Percentiles rank a stretch among this genome's conserved stretches.
phyloP scores from a whole-genome alignment of 176 grass and related monocot species.

The Microstegium vimineum region DNA sequence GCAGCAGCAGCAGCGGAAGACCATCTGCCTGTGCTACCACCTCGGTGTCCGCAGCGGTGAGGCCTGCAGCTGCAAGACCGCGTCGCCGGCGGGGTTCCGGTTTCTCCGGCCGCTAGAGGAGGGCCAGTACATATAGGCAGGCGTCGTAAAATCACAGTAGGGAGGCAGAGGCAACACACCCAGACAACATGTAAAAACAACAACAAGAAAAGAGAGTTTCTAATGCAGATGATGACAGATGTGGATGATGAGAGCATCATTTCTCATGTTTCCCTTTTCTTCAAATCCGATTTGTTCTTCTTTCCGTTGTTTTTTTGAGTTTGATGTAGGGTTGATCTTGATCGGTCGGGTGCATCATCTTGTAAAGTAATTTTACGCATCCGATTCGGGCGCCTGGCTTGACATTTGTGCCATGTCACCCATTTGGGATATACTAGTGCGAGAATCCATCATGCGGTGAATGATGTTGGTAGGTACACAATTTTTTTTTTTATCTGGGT shows the following conservation, averaged over 20 bases:
- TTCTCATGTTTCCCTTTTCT: slow-evolving; percentile 16
- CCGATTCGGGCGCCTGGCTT: not conserved
- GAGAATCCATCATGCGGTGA: too few relatives aligned
- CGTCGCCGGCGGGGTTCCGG: slow-evolving; percentile 41
- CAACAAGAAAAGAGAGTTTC: slow-evolving; percentile 17
- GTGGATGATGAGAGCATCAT: slow-evolving; percentile 26
- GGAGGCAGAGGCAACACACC: not conserved
- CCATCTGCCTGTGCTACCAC: slow-evolving; percentile 71
- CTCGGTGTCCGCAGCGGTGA: slow-evolving; percentile 57
- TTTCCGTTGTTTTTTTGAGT: not conserved
- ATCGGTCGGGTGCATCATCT: not conserved
- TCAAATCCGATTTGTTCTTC: not conserved
- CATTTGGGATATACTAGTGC: too few relatives aligned
- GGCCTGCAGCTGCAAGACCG: slow-evolving; percentile 58
- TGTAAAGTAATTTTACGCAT: not conserved
- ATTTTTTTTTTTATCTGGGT: not conserved
- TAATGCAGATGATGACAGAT: slow-evolving; percentile 24
- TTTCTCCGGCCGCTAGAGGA: slow-evolving; percentile 65
- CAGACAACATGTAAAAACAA: slow-evolving; percentile 32
- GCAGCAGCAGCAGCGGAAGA: slow-evolving; percentile 9
- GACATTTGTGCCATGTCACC: slow-evolving; percentile 14
- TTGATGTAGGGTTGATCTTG: not conserved
- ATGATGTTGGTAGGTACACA: not conserved
- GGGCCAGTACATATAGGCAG: slow-evolving; percentile 69
- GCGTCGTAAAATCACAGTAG: not conserved